Conservation (phyloP, 345 rosid species). For the Gossypium sturtianum region DNA sequence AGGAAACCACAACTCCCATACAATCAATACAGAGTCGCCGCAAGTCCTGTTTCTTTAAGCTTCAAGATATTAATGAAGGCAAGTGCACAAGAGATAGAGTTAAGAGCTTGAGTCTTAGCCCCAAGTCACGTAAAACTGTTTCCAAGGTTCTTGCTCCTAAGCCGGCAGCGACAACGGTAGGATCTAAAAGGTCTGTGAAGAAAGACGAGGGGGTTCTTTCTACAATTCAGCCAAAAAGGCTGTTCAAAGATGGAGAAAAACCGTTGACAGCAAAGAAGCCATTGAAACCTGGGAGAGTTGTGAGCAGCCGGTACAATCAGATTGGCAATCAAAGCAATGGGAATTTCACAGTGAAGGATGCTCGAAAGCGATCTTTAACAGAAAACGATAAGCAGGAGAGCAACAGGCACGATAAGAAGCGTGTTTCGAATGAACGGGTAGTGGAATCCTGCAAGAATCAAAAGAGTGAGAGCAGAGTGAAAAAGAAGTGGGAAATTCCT, state of each 20-base stretch:
- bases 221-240: conserved; percentile 68
- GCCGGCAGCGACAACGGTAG: conserved; percentile 66
- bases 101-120: conserved; percentile 70
- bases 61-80: conserved; percentile 67
- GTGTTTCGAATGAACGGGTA: conserved; percentile 42
- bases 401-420: conserved; percentile 52
- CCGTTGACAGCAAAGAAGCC: conserved; percentile 44
- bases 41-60: conserved; percentile 86
- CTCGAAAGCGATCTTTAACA: conserved; percentile 66
- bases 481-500: conserved; percentile 95
- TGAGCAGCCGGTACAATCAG: conserved; percentile 73
- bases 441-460: conserved; percentile 15
- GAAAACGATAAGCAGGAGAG: conserved; percentile 60
- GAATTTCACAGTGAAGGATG: conserved; percentile 25
- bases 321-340: conserved; percentile 26
- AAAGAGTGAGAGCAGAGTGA: conserved; percentile 45
- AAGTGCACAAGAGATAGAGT: conserved; percentile 62
- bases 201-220: conserved; percentile 55
- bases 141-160: conserved; percentile 42
- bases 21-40: conserved; percentile 65
- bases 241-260: conserved; percentile 79
- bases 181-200: conserved; percentile 54
- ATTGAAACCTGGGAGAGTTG: conserved; percentile 60
- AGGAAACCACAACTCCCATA: conserved; percentile 54
- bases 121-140: conserved; percentile 52